A percentile compares a stretch with the other conserved stretches of the same genome.
Evolutionary conservation across 257 asterid genomes (phyloP).

Genomic region (Oldenlandia corymbosa): DNA sequence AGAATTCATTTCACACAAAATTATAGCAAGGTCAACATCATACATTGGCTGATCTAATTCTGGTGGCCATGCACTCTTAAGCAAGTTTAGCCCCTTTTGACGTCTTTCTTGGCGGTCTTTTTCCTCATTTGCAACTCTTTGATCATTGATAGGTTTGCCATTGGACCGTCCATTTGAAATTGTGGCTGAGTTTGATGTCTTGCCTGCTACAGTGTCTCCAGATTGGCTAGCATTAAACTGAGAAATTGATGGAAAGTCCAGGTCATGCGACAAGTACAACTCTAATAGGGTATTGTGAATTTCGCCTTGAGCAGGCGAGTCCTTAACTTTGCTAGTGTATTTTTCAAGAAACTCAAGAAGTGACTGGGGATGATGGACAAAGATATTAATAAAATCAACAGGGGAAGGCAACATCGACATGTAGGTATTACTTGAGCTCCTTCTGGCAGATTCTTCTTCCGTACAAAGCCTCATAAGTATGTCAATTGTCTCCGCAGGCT

Average conservation of each 20-base stretch:
- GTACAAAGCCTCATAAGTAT: conserved; percentile 91
- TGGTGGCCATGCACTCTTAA: conserved; percentile 88
- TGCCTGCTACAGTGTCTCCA: conserved; percentile 31
- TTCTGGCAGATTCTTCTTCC: conserved; percentile 66
- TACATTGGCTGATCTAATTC: conserved; percentile 84
- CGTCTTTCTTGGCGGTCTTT: conserved; percentile 58
- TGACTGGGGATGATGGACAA: conserved; percentile 72
- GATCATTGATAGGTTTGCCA: conserved; percentile 28
- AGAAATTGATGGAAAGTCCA: conserved; percentile 73
- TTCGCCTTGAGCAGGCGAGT: conserved; percentile 96
- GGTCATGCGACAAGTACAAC: conserved; percentile 70
- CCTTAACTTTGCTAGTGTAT: conserved; percentile 74
- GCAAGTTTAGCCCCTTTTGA: conserved; percentile 64
- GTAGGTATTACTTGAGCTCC: conserved; percentile 43
- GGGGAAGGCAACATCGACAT: conserved; percentile 96
- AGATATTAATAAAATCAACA: conserved; percentile 87
- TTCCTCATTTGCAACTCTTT: conserved; percentile 37
- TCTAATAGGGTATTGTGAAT: conserved; percentile 86
- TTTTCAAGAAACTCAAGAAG: conserved; percentile 91
- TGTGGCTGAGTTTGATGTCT: conserved; percentile 24
- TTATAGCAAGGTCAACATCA: conserved; percentile 88
- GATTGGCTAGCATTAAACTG: conserved; percentile 36
- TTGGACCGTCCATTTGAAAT: conserved; percentile 36
- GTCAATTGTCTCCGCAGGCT: conserved; percentile 74
- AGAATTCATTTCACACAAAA: conserved; percentile 78